Base-by-base conservation (phyloP, 1,139 yeast species). In the Geotrichum reessii region DNA sequence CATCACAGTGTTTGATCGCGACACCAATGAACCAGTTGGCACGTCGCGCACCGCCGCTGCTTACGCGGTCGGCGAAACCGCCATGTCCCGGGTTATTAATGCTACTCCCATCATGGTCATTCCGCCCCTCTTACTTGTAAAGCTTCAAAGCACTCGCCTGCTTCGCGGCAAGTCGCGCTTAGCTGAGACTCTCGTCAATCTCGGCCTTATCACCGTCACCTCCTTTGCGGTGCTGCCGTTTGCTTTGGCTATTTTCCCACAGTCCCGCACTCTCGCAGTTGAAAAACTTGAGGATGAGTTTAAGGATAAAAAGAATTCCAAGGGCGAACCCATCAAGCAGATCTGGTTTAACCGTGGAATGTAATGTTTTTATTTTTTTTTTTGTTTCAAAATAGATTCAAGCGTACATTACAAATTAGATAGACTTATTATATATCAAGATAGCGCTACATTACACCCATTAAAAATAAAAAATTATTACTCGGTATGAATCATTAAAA, bases 21-120 rank as follows among this genome's bases (percentile, higher is more conserved):
- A 70, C 19, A 71, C 76, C 3, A 71, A 80, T 52, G 78, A 77
- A 60, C 64, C 61, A 76, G 46, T 47, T 1, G 91, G 97, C 8
- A 40, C 40, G 5, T 51, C 54, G 17, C 85, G 87, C 71, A 81
- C 78, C 46, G 99, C 99, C 9, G 99, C 99, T 0, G 71, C 82
- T 58, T 80, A 86, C 63, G 99, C 99, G 0, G 99, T 93, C 52
- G 97, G 96, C 21, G 98, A 93, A 74, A 93, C 99, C 17, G 98
- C 98, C 1, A 84, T 93, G 48, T 87, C 96, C 56, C 81, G 99
- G 70, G 96, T 93, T 55, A 87, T 93, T 66, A 93, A 91, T 70
- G 97, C 98, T 24, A 89, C 99, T 0, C 99, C 99, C 22, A 81
- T 93, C 66, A 93, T 93, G 99, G 99, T 88, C 24, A 74, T 93